Evolutionary conservation across 306 rosid species (phyloP), one percentile per base, ranked within the genome.

Genomic region (Malus fusca): DNA sequence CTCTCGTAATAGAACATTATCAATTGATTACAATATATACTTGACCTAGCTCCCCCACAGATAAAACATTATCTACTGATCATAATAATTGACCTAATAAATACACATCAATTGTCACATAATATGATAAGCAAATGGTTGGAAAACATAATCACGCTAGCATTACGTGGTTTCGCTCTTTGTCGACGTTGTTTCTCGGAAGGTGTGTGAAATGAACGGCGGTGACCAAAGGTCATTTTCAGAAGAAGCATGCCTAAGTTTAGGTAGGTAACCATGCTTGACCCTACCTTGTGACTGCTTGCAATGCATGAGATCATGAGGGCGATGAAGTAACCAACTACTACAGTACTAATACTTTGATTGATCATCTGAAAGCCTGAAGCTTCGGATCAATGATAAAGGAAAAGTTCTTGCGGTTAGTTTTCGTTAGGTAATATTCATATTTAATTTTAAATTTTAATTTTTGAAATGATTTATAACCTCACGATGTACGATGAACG

Each of bases 381-480:
- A 26, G 30, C 21, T 51, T 4, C 52, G 3, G 13, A n/a, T 7
- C 37, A 31, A 69, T 9, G 2, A 33, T 33, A 33, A 31, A 31
- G 6, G 35, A 31, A 31, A 31, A 31, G 0, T 0, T 31, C 6
- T 1, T 4, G 1, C 0, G 1, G 1, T 31, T 5, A 5, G 0
- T 4, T 31, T 31, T 31, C 35, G 6, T 31, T 31, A 31, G 1
- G 6, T 31, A 31, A 0, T 31, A 31, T 31, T 31, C 35, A 31
- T 4, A 31, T 3, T 30, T 30, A 30, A 30, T 30, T 30, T 30
- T 30, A 30, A 30, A 30, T 4, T 31, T 4, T 31, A 31, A 31
- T 4, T 31, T 31, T 31, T 31, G 6, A 31, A 31, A 31, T 31
- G 1, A 31, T 31, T 31, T 31, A 1, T 31, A 0, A 31, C 1